A percentile compares a stretch with the other conserved stretches of the same genome.
Evolutionary conservation across 768 basidiomycete genomes (phyloP).

Genomic region (Gloeopeniophorella convolvens): DNA sequence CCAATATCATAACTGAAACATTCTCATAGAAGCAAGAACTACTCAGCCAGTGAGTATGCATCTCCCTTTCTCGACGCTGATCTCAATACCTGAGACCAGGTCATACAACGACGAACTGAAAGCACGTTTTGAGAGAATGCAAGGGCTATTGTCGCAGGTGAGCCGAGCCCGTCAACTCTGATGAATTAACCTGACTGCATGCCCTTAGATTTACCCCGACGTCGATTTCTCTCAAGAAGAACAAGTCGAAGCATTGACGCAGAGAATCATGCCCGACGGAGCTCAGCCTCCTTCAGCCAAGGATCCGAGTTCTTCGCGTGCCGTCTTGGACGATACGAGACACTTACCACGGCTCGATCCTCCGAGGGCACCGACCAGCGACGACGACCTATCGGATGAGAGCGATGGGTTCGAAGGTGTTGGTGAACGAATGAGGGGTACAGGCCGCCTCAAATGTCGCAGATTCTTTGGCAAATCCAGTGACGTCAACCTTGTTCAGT

Average conservation of each 20-base stretch:
- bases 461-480: conserved; percentile 22
- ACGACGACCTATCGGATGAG: too few species aligned
- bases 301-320: neutral
- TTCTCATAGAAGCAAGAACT: too few species aligned
- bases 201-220: conserved; percentile 13
- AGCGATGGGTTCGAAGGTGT: neutral
- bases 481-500: conserved; percentile 5
- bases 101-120: too few species aligned
- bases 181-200: too few species aligned
- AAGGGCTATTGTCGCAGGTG: conserved; percentile 18
- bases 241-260: conserved; percentile 15
- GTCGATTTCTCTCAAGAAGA: conserved; percentile 19
- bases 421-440: neutral
- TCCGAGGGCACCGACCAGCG: too few species aligned
- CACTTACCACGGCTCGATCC: too few species aligned
- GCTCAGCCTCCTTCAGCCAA: neutral
- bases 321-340: too few species aligned
- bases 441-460: neutral
- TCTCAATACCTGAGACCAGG: too few species aligned
- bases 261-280: conserved; percentile 1
- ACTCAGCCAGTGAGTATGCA: too few species aligned
- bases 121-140: conserved; percentile 23
- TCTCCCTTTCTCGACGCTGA: too few species aligned
- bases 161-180: neutral
- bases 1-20: too few species aligned